Evolutionary conservation across 2,329 filamentous ascomycete genomes (phyloP), one percentile per base, ranked within the genome.

Genomic region (Colletotrichum abscissum): DNA sequence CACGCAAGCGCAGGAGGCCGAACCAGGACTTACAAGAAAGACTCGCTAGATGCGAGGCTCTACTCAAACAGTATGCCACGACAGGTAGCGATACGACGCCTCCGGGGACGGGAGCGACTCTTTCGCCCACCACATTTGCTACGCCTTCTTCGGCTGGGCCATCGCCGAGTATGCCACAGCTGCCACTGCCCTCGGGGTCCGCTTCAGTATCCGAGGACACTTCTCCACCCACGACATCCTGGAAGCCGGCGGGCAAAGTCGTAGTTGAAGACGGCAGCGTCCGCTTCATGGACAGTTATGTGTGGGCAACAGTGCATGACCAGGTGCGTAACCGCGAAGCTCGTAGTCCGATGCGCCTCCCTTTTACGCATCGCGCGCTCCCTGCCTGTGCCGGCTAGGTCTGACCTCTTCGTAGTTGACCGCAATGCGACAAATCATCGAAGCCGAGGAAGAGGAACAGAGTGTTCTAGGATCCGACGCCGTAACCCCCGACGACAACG

Each of bases 11-110:
- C 54, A 84, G 88, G 74, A 83, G 89, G 60, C 89, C 89, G 11
- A 91, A 91, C 66, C 89, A 91, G 76, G 89, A 91, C 76, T 84
- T 91, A 14, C 89, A 91, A 76, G 89, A 91, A 79, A 86, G 89
- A 52, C 83, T 91, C 46, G 88, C 88, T 4, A 84, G 88, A 68
- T 91, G 89, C 75, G 89, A 91, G 76, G 87, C 89, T 75, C 81
- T 91, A 52, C 80, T 91, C 26, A 90, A 89, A 75, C 87, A 89
- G 72, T 91, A 91, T 80, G 88, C 88, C 14, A 82, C 82, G 6
- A 80, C 80, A 49, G 42, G 42, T 49, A 49, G 42, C 30, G 60
- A 74, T 57, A 63, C 60, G 12, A 55, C 73, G 49, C 72, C 77
- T 2, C 73, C 78, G 22, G 76, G 70, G 33, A 78, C 76, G 5